Base-by-base conservation (phyloP, 129 eudicot genomes). In the Gnaphalium uliginosum region DNA sequence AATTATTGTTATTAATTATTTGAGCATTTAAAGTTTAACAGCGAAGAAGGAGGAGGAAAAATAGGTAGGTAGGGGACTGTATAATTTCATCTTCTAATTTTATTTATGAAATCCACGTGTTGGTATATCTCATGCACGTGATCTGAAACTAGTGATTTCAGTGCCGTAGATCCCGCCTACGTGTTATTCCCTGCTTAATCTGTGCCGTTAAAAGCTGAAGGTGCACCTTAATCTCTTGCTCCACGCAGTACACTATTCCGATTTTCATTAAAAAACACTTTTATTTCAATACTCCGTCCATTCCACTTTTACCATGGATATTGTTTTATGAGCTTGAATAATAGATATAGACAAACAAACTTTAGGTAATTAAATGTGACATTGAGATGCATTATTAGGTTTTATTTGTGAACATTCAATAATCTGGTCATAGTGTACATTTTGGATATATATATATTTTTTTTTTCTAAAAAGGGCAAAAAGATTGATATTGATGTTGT, bases 21-120 rank as follows among this genome's bases (percentile, higher is more conserved):
- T 9, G 69, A 25, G 70, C 79, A 73, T 66, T 46, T 73, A 37
- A 79, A 66, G 29, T 25, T 79, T 66, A 13, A 65, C 79, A 57
- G 83, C 83, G 83, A 39, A 23, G 61, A 73, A 80, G n/a, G 53
- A 39, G 83, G 83, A 73, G 79, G 51, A 73, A 60, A 80, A 46
- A 56, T 57, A 79, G 69, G 51, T 66, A 64, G 68, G 72, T n/a
- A 71, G 50, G 66, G 57, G 73, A 23, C 67, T 25, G 72, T 48
- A 53, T 50, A 70, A 10, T 57, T 41, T 26, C 54, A 3, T 18
- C n/a, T 29, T 60, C 23, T 2, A 19, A 15, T 15, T 76, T 37
- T 27, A 5, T 29, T 71, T 71, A 30, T 78, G 66, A 78, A 71
- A 1, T 79, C 8, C 78, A 79, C 66, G 72, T 72, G 66, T 72